These are phyloP conservation scores for Phialocephala sp. DNA, from an alignment of 2,329 filamentous ascomycete genomes.

Conservation along the genomic window DNA sequence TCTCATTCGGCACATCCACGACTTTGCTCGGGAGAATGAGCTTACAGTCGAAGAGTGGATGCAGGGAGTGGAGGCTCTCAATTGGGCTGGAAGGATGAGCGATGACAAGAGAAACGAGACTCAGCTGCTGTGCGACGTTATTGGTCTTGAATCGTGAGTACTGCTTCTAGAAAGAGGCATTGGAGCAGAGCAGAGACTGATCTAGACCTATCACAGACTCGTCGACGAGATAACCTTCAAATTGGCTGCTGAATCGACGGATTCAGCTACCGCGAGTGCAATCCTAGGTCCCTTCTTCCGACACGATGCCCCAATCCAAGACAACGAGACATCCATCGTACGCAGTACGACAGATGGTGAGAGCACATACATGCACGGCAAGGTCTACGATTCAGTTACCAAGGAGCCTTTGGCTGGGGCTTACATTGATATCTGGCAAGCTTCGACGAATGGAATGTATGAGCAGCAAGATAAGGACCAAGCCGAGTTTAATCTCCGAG, in stretches of 20 bases:
- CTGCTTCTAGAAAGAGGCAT: neutral
- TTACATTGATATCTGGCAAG: slow-evolving; percentile 68
- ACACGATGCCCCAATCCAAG: slow-evolving; percentile 58
- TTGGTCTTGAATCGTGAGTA: slow-evolving; percentile 64
- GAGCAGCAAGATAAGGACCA: slow-evolving; percentile 69
- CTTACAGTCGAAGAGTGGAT: slow-evolving; percentile 65
- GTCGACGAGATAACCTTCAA: slow-evolving; percentile 44
- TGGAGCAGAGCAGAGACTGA: neutral
- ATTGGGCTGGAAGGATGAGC: slow-evolving; percentile 67
- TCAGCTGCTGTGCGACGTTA: slow-evolving; percentile 66
- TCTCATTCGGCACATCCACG: slow-evolving; percentile 61
- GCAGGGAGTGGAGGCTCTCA: slow-evolving; percentile 60
- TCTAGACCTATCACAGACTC: slow-evolving; percentile 44
- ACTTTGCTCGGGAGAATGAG: slow-evolving; percentile 63
- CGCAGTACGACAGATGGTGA: slow-evolving; percentile 56
- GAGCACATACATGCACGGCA: slow-evolving; percentile 62
- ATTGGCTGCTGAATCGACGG: slow-evolving; percentile 38
- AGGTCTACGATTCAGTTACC: slow-evolving; percentile 58
- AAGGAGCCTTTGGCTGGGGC: slow-evolving; percentile 62
- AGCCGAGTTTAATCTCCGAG: slow-evolving; percentile 66
- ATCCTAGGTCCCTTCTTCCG: slow-evolving; percentile 71
- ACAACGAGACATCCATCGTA: slow-evolving; percentile 62
- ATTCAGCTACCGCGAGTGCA: slow-evolving; percentile 57
- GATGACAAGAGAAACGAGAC: slow-evolving; percentile 67
- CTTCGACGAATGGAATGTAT: slow-evolving; percentile 61